Evolutionary conservation across 805 yeast genomes (phyloP), one percentile per base, ranked within the genome.

Genomic region (Zygosaccharomyces lentus): DNA sequence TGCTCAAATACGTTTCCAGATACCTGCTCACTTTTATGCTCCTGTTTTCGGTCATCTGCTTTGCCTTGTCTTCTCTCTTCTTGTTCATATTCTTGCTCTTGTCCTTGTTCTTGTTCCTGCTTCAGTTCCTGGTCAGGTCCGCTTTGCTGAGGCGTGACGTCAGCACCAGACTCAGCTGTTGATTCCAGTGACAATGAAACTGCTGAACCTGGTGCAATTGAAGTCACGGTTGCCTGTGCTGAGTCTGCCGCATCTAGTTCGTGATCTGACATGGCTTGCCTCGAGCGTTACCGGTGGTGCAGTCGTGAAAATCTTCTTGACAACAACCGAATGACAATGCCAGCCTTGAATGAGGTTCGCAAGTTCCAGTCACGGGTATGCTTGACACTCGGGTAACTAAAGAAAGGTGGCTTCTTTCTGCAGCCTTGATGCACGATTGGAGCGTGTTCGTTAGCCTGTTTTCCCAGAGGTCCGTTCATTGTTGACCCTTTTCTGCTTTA

Each of bases 31-130:
- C 7, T 41, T 10, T 37, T 34, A n/a, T 38, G 41, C 41, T 51
- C 46, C 19, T 51, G 38, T 15, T 32, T 38, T 2, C 41, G 34
- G 15, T 41, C 45, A 9, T 13, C 26, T 21, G 40, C 40, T 17
- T 43, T 35, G 41, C 6, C 34, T 43, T 13, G 23, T 44, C 16
- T 46, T 38, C 9, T 50, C 4, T 38, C 25, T 13, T 27, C 58
- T 29, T 64, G 63, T 19, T 60, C 62, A 39, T 48, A 54, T 43
- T 49, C 45, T 15, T 50, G 51, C 9, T 57, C 62, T 37, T 56
- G 62, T 21, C 59, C 63, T 37, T 27, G 35, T 19, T 46, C 52
- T 30, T 34, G 47, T 15, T 19, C 39, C 3, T 26, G 16, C 23
- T 31, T 31, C 7, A 42, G 24, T 4, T 25, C 30, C 21, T 30